Evolutionary conservation across 305 asterid genomes (phyloP).

Genomic region (Nicotiana rustica): DNA sequence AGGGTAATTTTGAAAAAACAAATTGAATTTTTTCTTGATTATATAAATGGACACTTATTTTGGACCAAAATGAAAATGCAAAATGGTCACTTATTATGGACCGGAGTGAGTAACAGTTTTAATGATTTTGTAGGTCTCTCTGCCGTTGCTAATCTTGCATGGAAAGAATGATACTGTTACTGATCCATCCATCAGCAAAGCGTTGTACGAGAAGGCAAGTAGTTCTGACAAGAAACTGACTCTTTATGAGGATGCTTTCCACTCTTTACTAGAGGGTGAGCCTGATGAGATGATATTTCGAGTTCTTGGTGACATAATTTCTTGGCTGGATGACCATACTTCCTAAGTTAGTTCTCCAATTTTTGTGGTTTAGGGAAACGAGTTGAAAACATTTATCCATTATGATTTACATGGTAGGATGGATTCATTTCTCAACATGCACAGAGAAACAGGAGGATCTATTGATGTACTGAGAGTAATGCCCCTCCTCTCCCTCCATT

Average conservation of each 20-base stretch:
- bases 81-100: too few relatives aligned
- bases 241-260: conserved; percentile 72
- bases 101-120: neutral
- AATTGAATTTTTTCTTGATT: too few relatives aligned
- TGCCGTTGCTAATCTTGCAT: conserved; percentile 82
- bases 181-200: conserved; percentile 83
- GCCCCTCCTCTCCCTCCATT: neutral
- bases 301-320: conserved; percentile 69
- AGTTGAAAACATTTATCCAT: neutral
- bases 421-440: neutral
- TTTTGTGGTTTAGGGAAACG: neutral
- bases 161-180: conserved; percentile 82
- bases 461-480: neutral
- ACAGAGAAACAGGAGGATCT: neutral
- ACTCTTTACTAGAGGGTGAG: conserved; percentile 84
- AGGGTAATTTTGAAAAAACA: too few relatives aligned
- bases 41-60: too few relatives aligned
- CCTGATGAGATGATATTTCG: conserved; percentile 72
- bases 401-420: neutral
- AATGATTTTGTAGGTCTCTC: conserved; percentile 57
- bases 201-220: conserved; percentile 77
- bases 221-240: conserved; percentile 79
- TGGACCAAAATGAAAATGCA: too few relatives aligned
- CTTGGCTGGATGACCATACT: conserved; percentile 75
- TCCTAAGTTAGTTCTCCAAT: neutral